A percentile compares a stretch with the other conserved stretches of the same genome.
These are phyloP conservation scores for Juglanconis sp. DNA, from an alignment of 2,329 filamentous ascomycete genomes.

Conservation along the genomic window DNA sequence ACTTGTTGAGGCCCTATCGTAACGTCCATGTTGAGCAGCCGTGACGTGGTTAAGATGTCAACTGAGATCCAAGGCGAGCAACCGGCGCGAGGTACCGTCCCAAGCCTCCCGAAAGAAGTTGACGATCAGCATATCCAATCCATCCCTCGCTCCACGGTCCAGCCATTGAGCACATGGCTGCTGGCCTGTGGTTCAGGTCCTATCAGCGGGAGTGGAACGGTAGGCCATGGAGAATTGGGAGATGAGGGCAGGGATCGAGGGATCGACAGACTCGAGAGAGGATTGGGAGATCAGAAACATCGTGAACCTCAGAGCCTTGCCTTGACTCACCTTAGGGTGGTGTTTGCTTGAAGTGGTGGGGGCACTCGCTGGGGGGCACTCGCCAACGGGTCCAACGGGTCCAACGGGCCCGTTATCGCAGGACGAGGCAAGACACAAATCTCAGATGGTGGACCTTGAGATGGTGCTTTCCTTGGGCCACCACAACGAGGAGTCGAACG, in stretches of 20 bases:
- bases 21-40: neutral
- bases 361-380: neutral
- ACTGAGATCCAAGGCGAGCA: conserved; percentile 3
- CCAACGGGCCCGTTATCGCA: neutral
- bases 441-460: conserved; percentile 16
- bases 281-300: neutral
- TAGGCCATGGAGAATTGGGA: neutral
- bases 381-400: neutral
- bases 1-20: conserved; percentile 4
- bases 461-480: conserved; percentile 15
- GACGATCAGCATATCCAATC: conserved; percentile 16
- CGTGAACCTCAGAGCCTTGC: neutral
- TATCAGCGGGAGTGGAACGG: conserved; percentile 2
- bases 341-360: neutral
- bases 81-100: neutral
- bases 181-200: conserved; percentile 8
- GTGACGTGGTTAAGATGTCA: neutral
- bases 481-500: conserved; percentile 16
- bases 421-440: conserved; percentile 8
- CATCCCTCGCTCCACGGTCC: conserved; percentile 12
- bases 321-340: neutral
- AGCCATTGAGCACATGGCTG: conserved; percentile 12
- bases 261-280: conserved; percentile 14
- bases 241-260: neutral
- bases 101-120: conserved; percentile 2